phyloP scores from a whole-genome alignment of 1,284 basidiomycete genomes.

The Ganoderma leucocontextum region DNA sequence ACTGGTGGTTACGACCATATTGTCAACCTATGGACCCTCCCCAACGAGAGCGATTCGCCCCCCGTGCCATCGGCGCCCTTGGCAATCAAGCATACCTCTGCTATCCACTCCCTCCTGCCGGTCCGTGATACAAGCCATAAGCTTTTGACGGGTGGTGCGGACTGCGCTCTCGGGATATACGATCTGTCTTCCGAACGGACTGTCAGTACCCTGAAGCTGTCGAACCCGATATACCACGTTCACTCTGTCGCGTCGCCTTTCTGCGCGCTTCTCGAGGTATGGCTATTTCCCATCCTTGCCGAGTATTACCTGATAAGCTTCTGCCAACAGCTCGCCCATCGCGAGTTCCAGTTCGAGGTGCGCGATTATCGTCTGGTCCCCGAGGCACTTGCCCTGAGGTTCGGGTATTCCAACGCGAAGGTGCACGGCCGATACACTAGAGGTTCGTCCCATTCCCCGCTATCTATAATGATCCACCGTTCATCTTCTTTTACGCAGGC shows the following conservation, averaged over 20 bases:
- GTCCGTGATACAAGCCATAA: constrained; percentile 55
- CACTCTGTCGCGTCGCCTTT: constrained; percentile 48
- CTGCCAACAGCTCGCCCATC: constrained; percentile 51
- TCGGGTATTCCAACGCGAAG: constrained; percentile 51
- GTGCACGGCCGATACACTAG: constrained; percentile 53
- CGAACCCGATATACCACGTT: constrained; percentile 55
- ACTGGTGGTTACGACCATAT: constrained; percentile 60
- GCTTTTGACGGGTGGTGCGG: constrained; percentile 56
- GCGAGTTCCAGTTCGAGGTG: constrained; percentile 61
- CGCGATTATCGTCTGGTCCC: constrained; percentile 53
- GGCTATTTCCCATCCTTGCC: constrained; percentile 7
- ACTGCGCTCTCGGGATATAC: constrained; percentile 53
- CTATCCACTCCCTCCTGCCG: constrained; percentile 53
- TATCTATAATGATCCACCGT: neutral
- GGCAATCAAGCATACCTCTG: constrained; percentile 53
- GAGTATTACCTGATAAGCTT: constrained; percentile 1
- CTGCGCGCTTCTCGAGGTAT: constrained; percentile 55
- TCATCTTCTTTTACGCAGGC: constrained; percentile 33
- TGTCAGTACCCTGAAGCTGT: constrained; percentile 48
- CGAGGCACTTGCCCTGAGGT: constrained; percentile 45
- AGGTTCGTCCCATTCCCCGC: constrained; percentile 41
- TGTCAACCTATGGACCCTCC: constrained; percentile 56
- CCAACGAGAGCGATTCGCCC: constrained; percentile 42
- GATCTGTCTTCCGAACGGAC: constrained; percentile 56
- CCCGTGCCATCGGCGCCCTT: constrained; percentile 36